These are phyloP conservation scores for Fusarium nisikadoi DNA, from an alignment of 2,329 filamentous ascomycete genomes.

Conservation along the genomic window DNA sequence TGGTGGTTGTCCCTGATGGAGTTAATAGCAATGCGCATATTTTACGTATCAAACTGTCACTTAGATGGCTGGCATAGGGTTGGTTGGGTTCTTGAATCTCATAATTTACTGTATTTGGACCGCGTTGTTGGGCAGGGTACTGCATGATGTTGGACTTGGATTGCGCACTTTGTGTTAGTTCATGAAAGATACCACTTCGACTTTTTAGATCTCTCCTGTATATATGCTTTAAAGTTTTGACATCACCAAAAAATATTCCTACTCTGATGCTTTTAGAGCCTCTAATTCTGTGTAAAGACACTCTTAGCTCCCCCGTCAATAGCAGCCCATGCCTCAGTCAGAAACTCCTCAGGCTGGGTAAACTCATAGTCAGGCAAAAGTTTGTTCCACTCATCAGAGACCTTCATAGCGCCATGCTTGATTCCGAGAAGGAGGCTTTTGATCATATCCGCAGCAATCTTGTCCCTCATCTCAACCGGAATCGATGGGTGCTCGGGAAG, in stretches of 20 bases:
- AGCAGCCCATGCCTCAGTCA: constrained; percentile 46
- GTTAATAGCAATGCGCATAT: too few relatives aligned
- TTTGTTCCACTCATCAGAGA: constrained; percentile 57
- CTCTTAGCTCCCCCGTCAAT: constrained; percentile 23
- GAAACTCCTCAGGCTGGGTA: constrained; percentile 53
- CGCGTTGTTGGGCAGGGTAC: neutral
- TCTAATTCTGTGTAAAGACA: neutral
- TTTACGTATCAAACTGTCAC: too few relatives aligned
- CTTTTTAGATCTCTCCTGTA: neutral
- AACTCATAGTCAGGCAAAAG: constrained; percentile 58
- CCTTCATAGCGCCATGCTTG: constrained; percentile 42
- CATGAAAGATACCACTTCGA: neutral
- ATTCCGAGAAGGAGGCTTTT: constrained; percentile 19
- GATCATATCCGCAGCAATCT: neutral
- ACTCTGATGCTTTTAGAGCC: neutral
- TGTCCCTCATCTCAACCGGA: constrained; percentile 31
- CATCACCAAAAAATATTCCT: neutral
- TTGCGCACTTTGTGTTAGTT: too few relatives aligned
- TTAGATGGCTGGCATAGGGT: neutral
- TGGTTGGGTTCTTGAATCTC: neutral
- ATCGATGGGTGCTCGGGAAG: constrained; percentile 29
- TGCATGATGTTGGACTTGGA: too few relatives aligned
- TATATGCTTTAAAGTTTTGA: neutral
- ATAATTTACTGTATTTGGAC: neutral
- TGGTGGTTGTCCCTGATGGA: neutral